Percentiles rank a stretch among this genome's conserved stretches.
phyloP scores from a whole-genome alignment of 192 early-diverging fungal species.

The Haplosporangium gracile region DNA sequence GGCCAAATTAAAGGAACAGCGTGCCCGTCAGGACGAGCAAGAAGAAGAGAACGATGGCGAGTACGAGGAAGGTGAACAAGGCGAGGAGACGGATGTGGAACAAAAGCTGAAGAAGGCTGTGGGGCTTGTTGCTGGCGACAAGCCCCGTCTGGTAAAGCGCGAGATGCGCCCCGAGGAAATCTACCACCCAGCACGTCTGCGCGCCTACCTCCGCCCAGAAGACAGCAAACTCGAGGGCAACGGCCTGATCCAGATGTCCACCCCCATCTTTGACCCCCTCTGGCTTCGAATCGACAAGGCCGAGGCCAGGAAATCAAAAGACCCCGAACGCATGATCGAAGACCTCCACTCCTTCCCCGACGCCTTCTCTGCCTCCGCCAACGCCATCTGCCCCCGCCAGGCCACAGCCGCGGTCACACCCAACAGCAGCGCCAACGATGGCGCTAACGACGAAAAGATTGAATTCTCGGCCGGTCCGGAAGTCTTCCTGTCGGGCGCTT shows the following conservation, averaged over 20 bases:
- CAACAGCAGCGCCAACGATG: not conserved
- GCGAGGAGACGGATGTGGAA: not conserved
- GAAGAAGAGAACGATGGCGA: conserved; percentile 1
- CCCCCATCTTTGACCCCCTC: conserved; percentile 53
- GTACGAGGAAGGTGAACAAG: not conserved
- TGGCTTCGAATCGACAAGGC: conserved; percentile 39
- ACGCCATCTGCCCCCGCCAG: conserved; percentile 35
- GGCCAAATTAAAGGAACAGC: conserved; percentile 8
- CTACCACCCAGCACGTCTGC: conserved; percentile 51
- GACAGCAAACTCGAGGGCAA: conserved; percentile 31
- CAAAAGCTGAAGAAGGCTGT: not conserved
- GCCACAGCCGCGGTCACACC: not conserved
- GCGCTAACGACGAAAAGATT: not conserved
- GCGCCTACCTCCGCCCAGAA: conserved; percentile 29
- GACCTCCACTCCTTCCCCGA: conserved; percentile 31
- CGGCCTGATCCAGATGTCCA: conserved; percentile 45
- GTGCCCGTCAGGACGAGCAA: not conserved
- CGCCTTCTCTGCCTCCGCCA: conserved; percentile 11
- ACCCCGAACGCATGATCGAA: conserved; percentile 28
- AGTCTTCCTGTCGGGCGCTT: conserved; percentile 46
- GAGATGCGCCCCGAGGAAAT: conserved; percentile 50
- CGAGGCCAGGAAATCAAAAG: conserved; percentile 13
- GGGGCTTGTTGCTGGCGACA: not conserved
- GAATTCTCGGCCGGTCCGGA: conserved; percentile 46
- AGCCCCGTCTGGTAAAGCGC: conserved; percentile 14